Percentiles rank a stretch among this genome's conserved stretches.
phyloP scores from a whole-genome alignment of 352 stramenopile genomes.

The Phytophthora megakarya region DNA sequence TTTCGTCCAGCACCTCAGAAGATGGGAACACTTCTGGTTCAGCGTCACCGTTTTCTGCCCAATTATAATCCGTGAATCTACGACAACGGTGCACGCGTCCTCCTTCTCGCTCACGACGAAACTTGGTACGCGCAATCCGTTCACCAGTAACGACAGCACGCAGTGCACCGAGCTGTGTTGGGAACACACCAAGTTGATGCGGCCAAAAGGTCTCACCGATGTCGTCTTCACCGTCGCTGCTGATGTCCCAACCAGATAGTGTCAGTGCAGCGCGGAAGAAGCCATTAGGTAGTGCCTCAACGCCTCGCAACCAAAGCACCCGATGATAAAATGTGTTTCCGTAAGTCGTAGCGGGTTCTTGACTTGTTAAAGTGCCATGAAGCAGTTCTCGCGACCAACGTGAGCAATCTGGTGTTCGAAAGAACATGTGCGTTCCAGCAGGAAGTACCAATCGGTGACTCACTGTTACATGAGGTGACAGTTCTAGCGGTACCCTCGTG shows the following conservation, averaged over 20 bases:
- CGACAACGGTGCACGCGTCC: conserved; percentile 27
- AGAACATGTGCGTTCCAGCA: conserved; percentile 57
- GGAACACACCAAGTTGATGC: conserved; percentile 55
- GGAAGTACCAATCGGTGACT: conserved; percentile 37
- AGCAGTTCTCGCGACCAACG: conserved; percentile 65
- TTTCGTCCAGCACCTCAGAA: conserved; percentile 44
- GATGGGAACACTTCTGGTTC: conserved; percentile 45
- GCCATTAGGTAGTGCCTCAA: conserved; percentile 66
- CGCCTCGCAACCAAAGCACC: conserved; percentile 70
- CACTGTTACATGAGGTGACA: not conserved
- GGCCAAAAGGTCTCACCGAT: conserved; percentile 43
- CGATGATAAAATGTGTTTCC: conserved; percentile 49
- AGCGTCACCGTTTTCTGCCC: not conserved
- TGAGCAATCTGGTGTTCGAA: conserved; percentile 48
- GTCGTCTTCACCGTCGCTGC: conserved; percentile 9
- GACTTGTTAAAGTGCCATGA: conserved; percentile 42
- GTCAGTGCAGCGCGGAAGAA: conserved; percentile 61
- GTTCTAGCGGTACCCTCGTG: not conserved
- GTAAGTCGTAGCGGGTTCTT: conserved; percentile 16
- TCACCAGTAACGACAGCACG: conserved; percentile 68
- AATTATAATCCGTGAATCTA: not conserved
- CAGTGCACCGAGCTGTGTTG: conserved; percentile 56
- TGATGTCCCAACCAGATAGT: conserved; percentile 37
- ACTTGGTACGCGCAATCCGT: conserved; percentile 51
- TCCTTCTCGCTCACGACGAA: conserved; percentile 49